Base-by-base conservation (phyloP, 1,284 basidiomycete genomes). In the Cryptococcus sp. region DNA sequence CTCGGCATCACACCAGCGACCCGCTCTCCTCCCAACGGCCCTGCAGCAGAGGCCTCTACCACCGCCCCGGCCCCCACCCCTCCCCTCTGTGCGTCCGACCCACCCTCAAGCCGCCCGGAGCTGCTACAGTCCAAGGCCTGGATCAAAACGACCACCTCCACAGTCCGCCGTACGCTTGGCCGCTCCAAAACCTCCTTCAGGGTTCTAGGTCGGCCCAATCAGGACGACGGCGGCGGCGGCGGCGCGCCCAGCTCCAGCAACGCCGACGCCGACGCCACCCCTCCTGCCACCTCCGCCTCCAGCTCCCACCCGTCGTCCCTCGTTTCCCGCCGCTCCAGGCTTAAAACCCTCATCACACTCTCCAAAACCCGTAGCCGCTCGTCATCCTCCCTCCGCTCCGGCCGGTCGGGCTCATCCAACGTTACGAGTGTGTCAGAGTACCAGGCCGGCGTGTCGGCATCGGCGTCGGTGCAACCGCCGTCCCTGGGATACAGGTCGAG, bases 111-210 rank as follows among this genome's bases (percentile, higher is more conserved):
- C 28, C 28, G 28, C 28, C 28, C 28, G 28, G 5, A 33, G 28
- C 28, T 33, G 28, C 4, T 9, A 20, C 56, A 47, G 39, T 54
- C 59, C 7, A 58, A 43, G 13, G 42, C 50, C 1, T 42, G 50
- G 1, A 37, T 65, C 36, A 57, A 55, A 23, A 49, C 53, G 7
- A 48, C 49, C 5, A 33, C 28, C 28, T 33, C 28, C 28, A 33
- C 28, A 9, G 49, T 65, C 9, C 53, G 61, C 2, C 52, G 54
- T 12, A 65, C 60, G 48, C 56, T 65, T 5, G 59, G 62, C 36
- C 40, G 63, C 36, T 62, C 63, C 12, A 58, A 51, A 28, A 52
- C 48, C 12, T 62, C 58, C 18, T 49, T 65, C 49, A 57, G 45
- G 36, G 48, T 36, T 38, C 45, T 57, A 24, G 42, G 54, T 23